phyloP scores from a whole-genome alignment of 352 stramenopile genomes.

The Nothophytophthora sp. region DNA sequence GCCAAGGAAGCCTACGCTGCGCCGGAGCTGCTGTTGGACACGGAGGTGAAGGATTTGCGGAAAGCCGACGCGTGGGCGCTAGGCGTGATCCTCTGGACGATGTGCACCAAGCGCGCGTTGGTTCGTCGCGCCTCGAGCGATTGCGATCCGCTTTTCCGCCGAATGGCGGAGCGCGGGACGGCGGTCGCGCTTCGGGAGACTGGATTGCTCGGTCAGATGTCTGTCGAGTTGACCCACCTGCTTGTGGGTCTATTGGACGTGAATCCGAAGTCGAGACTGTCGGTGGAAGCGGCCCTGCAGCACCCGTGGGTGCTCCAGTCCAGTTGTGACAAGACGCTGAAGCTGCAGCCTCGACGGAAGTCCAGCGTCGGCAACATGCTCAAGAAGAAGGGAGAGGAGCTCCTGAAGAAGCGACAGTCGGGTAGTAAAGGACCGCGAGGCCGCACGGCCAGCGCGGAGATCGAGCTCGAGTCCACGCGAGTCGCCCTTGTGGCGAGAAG shows the following conservation, averaged over 20 bases:
- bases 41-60: constrained; percentile 38
- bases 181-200: constrained; percentile 27
- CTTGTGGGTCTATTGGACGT: constrained; percentile 53
- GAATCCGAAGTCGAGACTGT: constrained; percentile 45
- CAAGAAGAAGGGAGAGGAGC: constrained; percentile 27
- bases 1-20: constrained; percentile 73
- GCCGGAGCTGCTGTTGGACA: constrained; percentile 49
- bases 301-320: constrained; percentile 50
- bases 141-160: constrained; percentile 50
- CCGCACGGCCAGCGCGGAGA: constrained; percentile 45
- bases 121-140: constrained; percentile 39
- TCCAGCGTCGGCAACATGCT: constrained; percentile 21
- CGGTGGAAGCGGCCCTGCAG: constrained; percentile 44
- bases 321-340: neutral
- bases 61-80: constrained; percentile 76
- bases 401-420: constrained; percentile 27
- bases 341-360: constrained; percentile 20
- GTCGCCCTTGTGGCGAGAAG: constrained; percentile 40
- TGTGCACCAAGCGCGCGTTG: constrained; percentile 68
- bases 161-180: constrained; percentile 35
- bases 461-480: constrained; percentile 62
- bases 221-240: constrained; percentile 39
- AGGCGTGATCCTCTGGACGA: constrained; percentile 66
- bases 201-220: constrained; percentile 22
- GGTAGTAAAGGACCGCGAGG: constrained; percentile 20